Base-by-base conservation (phyloP, 2,329 filamentous ascomycete genomes). In the Rutstroemia sp. region DNA sequence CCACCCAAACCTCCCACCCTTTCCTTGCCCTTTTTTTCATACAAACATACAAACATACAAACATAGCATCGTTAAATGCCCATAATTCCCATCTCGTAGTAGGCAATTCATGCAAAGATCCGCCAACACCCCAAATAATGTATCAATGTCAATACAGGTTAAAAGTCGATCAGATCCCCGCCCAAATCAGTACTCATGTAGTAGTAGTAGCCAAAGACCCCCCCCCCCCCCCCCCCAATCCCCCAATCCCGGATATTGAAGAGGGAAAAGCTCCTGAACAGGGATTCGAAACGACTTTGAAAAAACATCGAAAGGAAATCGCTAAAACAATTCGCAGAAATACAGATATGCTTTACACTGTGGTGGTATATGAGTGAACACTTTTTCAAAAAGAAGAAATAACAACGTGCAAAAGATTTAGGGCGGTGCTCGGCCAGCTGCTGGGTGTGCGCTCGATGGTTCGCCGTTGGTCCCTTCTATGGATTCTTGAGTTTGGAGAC, bases 401-500 rank as follows among this genome's bases (percentile, higher is more conserved):
- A 37, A 39, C 46, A 42, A 23, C 37, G 21, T 23, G 21, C 16
- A 14, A 14, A 14, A 23, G 9, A 1, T 48, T 68, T 59, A 68
- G 47, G 65, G 62, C 12, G 63, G 65, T 47, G 63, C 64, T 60
- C 65, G 55, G 25, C 65, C 63, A 12, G 58, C 49, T 41, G 55
- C 58, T 4, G 57, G 14, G 45, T 53, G 54, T 21, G 41, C 17
- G n/a, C n/a, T 50, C 16, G 53, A 56, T 44, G 53, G 51, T 52
- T 46, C 44, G 8, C 54, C 54, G 16, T 58, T 56, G 7, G 56
- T 45, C 16, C 55, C 60, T 57, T 70, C 64, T 47, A 69, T 56
- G 5, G 72, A 69, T 58, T 80, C 77, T 60, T 79, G 72, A 14
- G 80, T 70, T 60, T 82, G 78, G 59, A 82, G 73, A 63, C 78